Evolutionary conservation across 129 eudicot genomes (phyloP).

Genomic region (Flaveria brownii): DNA sequence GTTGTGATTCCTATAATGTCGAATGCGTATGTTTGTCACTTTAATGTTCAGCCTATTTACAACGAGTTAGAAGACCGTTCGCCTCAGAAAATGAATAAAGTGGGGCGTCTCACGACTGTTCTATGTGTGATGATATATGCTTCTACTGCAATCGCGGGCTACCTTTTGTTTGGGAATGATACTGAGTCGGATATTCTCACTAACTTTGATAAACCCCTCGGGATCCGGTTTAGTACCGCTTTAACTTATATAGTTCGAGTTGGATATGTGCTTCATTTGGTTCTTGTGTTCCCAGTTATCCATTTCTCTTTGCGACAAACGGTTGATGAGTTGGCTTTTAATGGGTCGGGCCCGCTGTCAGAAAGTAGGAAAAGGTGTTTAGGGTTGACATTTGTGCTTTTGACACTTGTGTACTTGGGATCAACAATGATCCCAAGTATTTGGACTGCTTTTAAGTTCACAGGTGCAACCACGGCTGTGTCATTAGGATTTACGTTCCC

Average conservation of each 20-base stretch:
- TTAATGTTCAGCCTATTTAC: slow-evolving; percentile 93
- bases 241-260: slow-evolving; percentile 80
- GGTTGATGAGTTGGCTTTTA: slow-evolving; percentile 65
- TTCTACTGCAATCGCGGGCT: slow-evolving; percentile 86
- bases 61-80: slow-evolving; percentile 87
- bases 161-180: slow-evolving; percentile 81
- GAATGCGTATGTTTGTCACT: slow-evolving; percentile 93
- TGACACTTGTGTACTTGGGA: slow-evolving; percentile 64
- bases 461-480: slow-evolving; percentile 97
- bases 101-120: slow-evolving; percentile 75
- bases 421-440: slow-evolving; percentile 92
- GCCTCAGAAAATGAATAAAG: slow-evolving; percentile 77
- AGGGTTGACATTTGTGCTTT: slow-evolving; percentile 55
- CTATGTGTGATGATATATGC: slow-evolving; percentile 76
- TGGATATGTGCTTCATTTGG: slow-evolving; percentile 80
- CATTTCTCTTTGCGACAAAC: slow-evolving; percentile 92
- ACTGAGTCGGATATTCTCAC: slow-evolving; percentile 90
- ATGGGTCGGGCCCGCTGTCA: slow-evolving; percentile 59
- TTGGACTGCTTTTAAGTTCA: slow-evolving; percentile 97
- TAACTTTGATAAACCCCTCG: slow-evolving; percentile 86
- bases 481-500: slow-evolving; percentile 93
- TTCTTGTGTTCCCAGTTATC: slow-evolving; percentile 89
- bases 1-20: slow-evolving; percentile 97
- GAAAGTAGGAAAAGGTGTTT: slow-evolving; percentile 83
- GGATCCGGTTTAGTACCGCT: slow-evolving; percentile 73